Evolutionary conservation across 2,329 filamentous ascomycete species (phyloP).

Genomic region (Fusarium acutatum): DNA sequence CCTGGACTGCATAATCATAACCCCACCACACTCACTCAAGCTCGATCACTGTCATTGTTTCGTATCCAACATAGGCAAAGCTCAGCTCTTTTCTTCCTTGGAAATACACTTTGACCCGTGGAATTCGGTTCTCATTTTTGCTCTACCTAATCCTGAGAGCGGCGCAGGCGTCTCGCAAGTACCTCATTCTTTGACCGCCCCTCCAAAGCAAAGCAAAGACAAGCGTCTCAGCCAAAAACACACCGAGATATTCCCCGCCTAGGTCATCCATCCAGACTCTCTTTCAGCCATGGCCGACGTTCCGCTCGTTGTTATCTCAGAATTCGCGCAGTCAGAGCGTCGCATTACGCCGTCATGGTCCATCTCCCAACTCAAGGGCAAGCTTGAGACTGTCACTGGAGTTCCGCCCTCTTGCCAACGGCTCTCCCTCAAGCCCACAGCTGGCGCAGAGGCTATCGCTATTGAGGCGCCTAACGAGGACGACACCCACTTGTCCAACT

Average conservation of each 20-base stretch:
- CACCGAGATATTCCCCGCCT: conserved; percentile 20
- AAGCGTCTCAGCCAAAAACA: conserved; percentile 6
- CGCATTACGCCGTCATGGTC: conserved; percentile 94
- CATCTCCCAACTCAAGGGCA: conserved; percentile 81
- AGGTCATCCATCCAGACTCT: background rate
- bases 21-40: conserved; percentile 38
- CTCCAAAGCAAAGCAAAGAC: background rate
- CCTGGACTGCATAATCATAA: conserved; percentile 36
- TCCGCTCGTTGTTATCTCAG: conserved; percentile 77
- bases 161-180: conserved; percentile 34
- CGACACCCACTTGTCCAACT: conserved; percentile 67
- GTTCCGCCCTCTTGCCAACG: conserved; percentile 83
- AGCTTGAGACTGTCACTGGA: conserved; percentile 92
- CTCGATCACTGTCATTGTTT: conserved; percentile 9
- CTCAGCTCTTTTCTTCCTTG: background rate
- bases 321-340: conserved; percentile 83
- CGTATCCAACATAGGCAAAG: conserved; percentile 23
- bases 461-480: conserved; percentile 80
- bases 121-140: background rate
- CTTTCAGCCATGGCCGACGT: conserved; percentile 70
- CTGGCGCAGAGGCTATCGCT: conserved; percentile 65
- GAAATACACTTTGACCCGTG: conserved; percentile 9
- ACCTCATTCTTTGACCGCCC: conserved; percentile 37
- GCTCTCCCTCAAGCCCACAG: conserved; percentile 72
- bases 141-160: conserved; percentile 8